Evolutionary conservation across 1,284 basidiomycete genomes (phyloP).

Genomic region (Quambalaria eucalypti): DNA sequence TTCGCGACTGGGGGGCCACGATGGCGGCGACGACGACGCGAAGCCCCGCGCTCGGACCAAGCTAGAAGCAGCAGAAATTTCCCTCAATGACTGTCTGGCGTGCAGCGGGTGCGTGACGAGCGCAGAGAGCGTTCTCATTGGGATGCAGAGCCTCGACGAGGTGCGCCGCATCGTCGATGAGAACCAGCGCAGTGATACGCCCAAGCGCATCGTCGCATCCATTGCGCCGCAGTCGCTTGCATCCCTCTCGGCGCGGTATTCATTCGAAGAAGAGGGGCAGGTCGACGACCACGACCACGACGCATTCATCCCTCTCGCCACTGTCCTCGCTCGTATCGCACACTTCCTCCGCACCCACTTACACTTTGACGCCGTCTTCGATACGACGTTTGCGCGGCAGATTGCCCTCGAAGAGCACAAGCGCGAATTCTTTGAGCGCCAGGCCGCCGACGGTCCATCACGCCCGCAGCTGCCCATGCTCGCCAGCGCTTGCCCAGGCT

Average conservation of each 20-base stretch:
- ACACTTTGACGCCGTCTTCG: slow-evolving; percentile 70
- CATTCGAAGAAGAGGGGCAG: slow-evolving; percentile 12
- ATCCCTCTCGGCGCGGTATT: slow-evolving; percentile 53
- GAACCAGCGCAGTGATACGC: neutral
- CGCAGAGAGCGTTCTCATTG: slow-evolving; percentile 91
- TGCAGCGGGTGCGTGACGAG: slow-evolving; percentile 97
- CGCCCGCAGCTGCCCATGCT: slow-evolving; percentile 81
- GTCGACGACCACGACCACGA: neutral
- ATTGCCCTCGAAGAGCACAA: slow-evolving; percentile 72
- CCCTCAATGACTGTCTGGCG: slow-evolving; percentile 85
- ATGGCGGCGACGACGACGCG: slow-evolving; percentile 13
- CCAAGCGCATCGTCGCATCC: slow-evolving; percentile 28
- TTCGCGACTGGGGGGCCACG: no score
- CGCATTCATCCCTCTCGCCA: slow-evolving; percentile 41
- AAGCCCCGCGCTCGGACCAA: slow-evolving; percentile 38
- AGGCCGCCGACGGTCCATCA: slow-evolving; percentile 13
- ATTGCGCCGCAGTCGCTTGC: slow-evolving; percentile 80
- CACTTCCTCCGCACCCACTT: slow-evolving; percentile 44
- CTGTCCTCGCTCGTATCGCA: slow-evolving; percentile 53
- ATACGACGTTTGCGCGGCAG: slow-evolving; percentile 89
- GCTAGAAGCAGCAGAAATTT: slow-evolving; percentile 66
- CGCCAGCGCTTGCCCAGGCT: slow-evolving; percentile 91
- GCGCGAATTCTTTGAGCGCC: slow-evolving; percentile 60
- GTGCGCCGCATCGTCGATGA: slow-evolving; percentile 55
- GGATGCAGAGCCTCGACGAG: slow-evolving; percentile 89